Evolutionary conservation across 2,329 filamentous ascomycete genomes (phyloP).

Genomic region (Lojkania enalia): DNA sequence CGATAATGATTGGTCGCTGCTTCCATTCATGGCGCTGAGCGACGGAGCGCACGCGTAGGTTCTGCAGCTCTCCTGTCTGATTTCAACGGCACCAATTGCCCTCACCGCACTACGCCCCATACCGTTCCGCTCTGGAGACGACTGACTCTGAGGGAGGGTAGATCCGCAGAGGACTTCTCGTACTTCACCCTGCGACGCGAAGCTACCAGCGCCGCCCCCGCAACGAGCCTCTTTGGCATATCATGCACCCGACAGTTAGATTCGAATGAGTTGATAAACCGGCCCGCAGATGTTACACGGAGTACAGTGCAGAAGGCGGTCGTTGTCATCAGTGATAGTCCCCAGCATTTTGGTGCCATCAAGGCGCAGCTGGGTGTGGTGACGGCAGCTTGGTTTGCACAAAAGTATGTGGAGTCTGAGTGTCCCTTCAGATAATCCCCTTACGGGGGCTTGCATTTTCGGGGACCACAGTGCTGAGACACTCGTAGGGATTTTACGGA

Average conservation of each 20-base stretch:
- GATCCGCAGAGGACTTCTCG: slow-evolving; percentile 91
- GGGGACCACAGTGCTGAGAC: slow-evolving; percentile 18
- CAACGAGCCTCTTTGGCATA: slow-evolving; percentile 91
- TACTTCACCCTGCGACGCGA: slow-evolving; percentile 87
- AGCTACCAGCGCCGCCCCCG: slow-evolving; percentile 52
- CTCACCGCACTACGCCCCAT: not conserved
- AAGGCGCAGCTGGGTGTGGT: slow-evolving; percentile 88
- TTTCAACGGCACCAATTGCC: not conserved
- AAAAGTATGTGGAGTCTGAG: slow-evolving; percentile 61
- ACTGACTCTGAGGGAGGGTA: slow-evolving; percentile 40
- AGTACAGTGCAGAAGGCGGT: slow-evolving; percentile 98
- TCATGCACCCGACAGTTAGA: slow-evolving; percentile 93
- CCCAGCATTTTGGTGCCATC: slow-evolving; percentile 86
- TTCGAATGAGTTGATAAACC: slow-evolving; percentile 72
- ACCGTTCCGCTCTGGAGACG: slow-evolving; percentile 1
- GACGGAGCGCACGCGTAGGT: slow-evolving; percentile 92
- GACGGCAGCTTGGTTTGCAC: slow-evolving; percentile 94
- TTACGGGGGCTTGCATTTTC: not conserved
- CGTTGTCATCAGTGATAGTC: slow-evolving; percentile 89
- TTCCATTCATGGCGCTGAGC: slow-evolving; percentile 96
- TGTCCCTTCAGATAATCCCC: not conserved
- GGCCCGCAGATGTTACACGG: slow-evolving; percentile 87
- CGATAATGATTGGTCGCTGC: slow-evolving; percentile 85
- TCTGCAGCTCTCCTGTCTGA: slow-evolving; percentile 5
- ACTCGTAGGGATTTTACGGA: slow-evolving; percentile 76